Evolutionary conservation across 306 rosid genomes (phyloP).

Genomic region (Mucuna pruriens): DNA sequence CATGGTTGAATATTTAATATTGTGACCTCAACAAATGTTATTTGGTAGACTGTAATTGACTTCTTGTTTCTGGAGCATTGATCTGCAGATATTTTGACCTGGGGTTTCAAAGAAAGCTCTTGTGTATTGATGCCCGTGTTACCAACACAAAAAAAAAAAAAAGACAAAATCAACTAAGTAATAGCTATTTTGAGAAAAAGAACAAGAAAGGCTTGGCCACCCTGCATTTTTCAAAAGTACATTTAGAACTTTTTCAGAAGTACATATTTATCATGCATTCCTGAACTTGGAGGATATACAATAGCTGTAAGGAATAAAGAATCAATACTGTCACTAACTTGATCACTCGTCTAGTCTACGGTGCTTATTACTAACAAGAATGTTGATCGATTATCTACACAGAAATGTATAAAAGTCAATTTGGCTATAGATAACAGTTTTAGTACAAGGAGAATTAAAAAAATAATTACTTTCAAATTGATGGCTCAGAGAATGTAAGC

Average conservation of each 20-base stretch:
- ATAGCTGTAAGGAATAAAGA: slow-evolving; percentile 41
- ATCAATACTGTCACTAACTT: slow-evolving; percentile 17
- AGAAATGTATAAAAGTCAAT: not conserved
- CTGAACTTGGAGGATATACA: slow-evolving; percentile 14
- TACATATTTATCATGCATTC: slow-evolving; percentile 12
- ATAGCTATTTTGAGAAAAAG: not conserved
- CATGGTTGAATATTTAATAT: no score
- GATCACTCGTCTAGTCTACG: slow-evolving; percentile 1
- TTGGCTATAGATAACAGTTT: slow-evolving; percentile 2
- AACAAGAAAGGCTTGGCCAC: not conserved
- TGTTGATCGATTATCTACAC: slow-evolving; percentile 20
- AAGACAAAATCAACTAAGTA: no score
- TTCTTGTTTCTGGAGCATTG: not conserved
- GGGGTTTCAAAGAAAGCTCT: not conserved
- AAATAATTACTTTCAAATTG: slow-evolving; percentile 29
- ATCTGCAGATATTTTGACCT: not conserved
- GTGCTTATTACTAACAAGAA: slow-evolving; percentile 18
- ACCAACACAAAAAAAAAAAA: no score
- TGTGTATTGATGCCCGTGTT: not conserved
- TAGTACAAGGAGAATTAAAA: not conserved
- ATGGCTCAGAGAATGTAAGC: slow-evolving; percentile 36
- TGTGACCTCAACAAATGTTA: no score
- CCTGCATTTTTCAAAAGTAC: not conserved
- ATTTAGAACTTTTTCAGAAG: not conserved
- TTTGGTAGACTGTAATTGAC: no score